Conservation (phyloP, 495 filamentous ascomycete species). For the Astrothelium subdiscretum region DNA sequence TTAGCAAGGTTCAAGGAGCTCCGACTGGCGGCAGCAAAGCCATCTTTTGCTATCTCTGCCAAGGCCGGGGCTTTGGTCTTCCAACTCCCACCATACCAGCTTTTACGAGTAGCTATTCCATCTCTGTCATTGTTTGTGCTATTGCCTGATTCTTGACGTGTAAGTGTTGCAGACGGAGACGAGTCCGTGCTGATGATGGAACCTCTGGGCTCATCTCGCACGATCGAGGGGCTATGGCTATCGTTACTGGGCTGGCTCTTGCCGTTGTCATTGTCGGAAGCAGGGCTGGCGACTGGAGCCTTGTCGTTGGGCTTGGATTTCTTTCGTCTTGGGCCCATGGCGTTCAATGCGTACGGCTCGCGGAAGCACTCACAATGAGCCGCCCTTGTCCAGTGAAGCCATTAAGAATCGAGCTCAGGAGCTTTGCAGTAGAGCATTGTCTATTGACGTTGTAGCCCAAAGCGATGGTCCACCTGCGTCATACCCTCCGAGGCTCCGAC, state of each 20-base stretch:
- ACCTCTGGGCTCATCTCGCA: background rate
- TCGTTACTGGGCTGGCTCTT: background rate
- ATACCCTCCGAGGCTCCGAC: no score
- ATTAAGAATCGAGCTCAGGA: no score
- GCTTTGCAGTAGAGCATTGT: no score
- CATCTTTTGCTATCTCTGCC: background rate
- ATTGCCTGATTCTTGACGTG: background rate
- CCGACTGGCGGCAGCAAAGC: background rate
- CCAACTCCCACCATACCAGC: background rate
- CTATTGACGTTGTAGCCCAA: no score
- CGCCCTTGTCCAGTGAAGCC: no score
- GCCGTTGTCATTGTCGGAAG: background rate
- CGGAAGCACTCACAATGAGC: no score
- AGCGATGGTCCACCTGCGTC: no score
- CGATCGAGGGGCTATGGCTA: background rate
- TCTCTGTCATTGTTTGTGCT: background rate
- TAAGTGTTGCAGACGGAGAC: background rate
- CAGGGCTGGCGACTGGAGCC: constrained; percentile 12
- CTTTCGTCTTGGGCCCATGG: constrained; percentile 24
- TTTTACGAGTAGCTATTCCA: background rate
- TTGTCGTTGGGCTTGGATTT: constrained; percentile 26
- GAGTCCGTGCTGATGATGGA: background rate
- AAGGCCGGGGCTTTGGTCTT: background rate
- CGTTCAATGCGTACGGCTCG: no score
- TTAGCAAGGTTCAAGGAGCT: background rate